phyloP scores from a whole-genome alignment of 2,329 filamentous ascomycete species.

The Fusarium albidum region DNA sequence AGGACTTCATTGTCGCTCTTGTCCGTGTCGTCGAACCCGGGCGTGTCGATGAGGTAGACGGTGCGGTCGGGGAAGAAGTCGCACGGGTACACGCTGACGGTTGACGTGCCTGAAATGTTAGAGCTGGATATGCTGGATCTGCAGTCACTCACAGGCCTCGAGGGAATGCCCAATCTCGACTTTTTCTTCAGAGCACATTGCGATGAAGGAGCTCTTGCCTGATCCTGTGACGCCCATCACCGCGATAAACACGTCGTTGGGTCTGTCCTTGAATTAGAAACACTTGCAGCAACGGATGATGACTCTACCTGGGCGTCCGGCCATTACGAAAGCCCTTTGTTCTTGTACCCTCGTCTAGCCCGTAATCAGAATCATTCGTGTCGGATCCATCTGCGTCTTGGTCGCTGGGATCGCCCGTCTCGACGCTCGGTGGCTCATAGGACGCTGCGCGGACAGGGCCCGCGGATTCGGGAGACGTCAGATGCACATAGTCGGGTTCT shows the following conservation, averaged over 20 bases:
- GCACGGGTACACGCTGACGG: slow-evolving; percentile 11
- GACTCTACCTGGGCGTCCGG: background rate
- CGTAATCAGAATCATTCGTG: too few species aligned
- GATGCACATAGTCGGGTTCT: too few species aligned
- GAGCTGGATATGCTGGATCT: background rate
- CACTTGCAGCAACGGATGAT: background rate
- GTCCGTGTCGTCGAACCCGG: slow-evolving; percentile 54
- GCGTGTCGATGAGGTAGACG: slow-evolving; percentile 50
- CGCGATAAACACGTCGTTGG: background rate
- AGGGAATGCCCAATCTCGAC: too few species aligned
- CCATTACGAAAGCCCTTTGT: slow-evolving; percentile 10
- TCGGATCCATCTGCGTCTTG: too few species aligned
- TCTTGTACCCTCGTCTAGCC: background rate
- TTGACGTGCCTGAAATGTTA: slow-evolving; percentile 12
- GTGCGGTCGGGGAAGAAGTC: background rate
- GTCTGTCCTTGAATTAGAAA: background rate
- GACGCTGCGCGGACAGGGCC: too few species aligned
- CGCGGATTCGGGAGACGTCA: too few species aligned
- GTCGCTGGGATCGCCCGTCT: too few species aligned
- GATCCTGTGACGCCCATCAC: background rate
- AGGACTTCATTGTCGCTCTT: slow-evolving; percentile 51
- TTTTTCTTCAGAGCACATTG: background rate
- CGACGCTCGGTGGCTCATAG: too few species aligned
- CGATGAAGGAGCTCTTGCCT: background rate
- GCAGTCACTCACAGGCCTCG: background rate